Conservation (phyloP, 2,329 filamentous ascomycete genomes). For the Exutisphaerella laricina region DNA sequence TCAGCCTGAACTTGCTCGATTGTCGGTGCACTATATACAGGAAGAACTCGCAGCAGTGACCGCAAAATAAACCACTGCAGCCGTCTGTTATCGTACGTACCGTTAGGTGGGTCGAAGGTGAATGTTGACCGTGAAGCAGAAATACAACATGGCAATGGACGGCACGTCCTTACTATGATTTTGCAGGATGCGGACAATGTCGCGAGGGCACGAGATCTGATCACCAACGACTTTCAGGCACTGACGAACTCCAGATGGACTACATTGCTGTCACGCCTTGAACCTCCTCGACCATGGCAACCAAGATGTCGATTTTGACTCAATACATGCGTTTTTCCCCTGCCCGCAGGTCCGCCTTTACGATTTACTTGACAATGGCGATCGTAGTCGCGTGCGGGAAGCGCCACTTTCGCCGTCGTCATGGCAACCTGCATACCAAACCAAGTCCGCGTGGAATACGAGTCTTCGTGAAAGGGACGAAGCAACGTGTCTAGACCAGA, state of each 20-base stretch:
- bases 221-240: neutral
- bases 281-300: constrained; percentile 4
- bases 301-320: constrained; percentile 11
- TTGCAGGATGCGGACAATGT: constrained; percentile 4
- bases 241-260: constrained; percentile 1
- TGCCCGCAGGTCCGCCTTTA: neutral
- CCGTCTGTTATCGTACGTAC: too few relatives aligned
- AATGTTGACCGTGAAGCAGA: constrained; percentile 1
- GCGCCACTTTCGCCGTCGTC: constrained; percentile 8
- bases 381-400: constrained; percentile 5
- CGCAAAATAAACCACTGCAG: too few relatives aligned
- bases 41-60: too few relatives aligned
- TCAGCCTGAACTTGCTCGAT: too few relatives aligned
- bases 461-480: neutral
- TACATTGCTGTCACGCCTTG: constrained; percentile 7
- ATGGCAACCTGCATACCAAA: constrained; percentile 9
- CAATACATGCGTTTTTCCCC: constrained; percentile 10
- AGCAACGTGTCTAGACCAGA: constrained; percentile 10
- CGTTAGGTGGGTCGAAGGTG: too few relatives aligned
- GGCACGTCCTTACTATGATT: constrained; percentile 5
- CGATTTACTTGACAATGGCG: constrained; percentile 10
- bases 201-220: neutral
- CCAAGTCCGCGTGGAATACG: constrained; percentile 7
- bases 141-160: constrained; percentile 7
- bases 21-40: too few relatives aligned